Evolutionary conservation across 768 basidiomycete genomes (phyloP), one percentile per base, ranked within the genome.

Genomic region (Hypholoma sublateritium): DNA sequence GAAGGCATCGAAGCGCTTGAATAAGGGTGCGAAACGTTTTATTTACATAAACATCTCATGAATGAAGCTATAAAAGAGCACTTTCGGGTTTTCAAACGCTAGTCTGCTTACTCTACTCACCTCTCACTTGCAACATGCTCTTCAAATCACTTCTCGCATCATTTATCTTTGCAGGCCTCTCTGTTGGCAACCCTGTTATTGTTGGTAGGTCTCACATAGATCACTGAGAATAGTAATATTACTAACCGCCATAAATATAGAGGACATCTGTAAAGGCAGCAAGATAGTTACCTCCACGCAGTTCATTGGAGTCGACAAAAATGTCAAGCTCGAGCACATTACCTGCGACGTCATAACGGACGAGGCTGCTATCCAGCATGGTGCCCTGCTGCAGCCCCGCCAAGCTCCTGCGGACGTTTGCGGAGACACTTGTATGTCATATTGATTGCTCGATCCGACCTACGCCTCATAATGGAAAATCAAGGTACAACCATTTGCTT

Each of bases 401-500:
- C 76, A 74, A 58, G 52, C 53, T 12, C 41, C 70, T 2, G 19
- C 47, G 19, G 72, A 77, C 55, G 73, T 78, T 12, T 81, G 80
- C 56, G 75, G 74, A 5, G 68, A 69, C 7, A 46, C 50, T 16
- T 81, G 80, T 79, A 56, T 53, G 72, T 56, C 44, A 25, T 21
- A 5, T n/a, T 58, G 9, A 8, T 42, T 34, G 13, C 12, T 50
- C 52, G 12, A 24, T 25, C 19, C 36, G 5, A 6, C 13, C 17
- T 43, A 5, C 12, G 4, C 8, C 22, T 34, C 17, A 44, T 7
- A 24, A 16, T 41, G 32, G 14, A 28, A 7, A 28, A 32, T 14
- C 49, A 17, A 75, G 76, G 77, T 59, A 65, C 55, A 50, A 77
- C 73, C 4, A 72, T 75, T 65, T 81, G 78, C 71, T 81, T 78